These are phyloP conservation scores for Talaromyces verruculosus DNA, from an alignment of 2,329 filamentous ascomycete species.

Conservation along the genomic window DNA sequence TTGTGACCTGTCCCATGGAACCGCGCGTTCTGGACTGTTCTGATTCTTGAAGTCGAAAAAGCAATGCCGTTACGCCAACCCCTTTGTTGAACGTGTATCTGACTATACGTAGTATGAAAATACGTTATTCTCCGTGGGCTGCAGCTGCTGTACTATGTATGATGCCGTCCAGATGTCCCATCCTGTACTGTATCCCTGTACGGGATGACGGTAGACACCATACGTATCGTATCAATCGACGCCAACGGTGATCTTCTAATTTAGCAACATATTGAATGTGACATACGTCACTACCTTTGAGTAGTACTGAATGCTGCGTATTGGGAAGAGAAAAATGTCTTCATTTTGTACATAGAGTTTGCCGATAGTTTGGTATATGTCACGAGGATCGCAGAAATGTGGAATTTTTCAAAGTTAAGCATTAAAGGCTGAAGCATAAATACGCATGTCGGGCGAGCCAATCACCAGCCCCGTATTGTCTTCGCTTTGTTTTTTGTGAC, in stretches of 20 bases:
- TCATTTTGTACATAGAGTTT: not conserved
- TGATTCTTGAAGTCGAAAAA: not conserved
- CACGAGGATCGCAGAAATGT: not conserved
- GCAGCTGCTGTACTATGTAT: not conserved
- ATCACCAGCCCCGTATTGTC: not conserved
- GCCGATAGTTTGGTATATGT: not conserved
- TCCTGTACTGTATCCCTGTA: not conserved
- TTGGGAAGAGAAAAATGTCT: not conserved
- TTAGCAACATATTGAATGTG: not conserved
- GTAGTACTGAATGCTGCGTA: not conserved
- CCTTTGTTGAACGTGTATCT: not conserved
- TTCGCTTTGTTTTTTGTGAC: not conserved
- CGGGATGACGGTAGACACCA: not conserved
- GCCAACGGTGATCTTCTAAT: not conserved
- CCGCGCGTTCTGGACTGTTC: slow-evolving; percentile 12
- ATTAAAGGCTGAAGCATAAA: not conserved
- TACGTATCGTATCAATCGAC: not conserved
- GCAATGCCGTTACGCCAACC: not conserved
- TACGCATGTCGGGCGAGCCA: not conserved
- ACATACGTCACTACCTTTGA: not conserved
- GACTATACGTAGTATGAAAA: not conserved
- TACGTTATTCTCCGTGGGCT: not conserved
- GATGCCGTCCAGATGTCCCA: not conserved
- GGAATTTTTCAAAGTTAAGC: not conserved
- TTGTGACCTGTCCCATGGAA: slow-evolving; percentile 13